A percentile compares a stretch with the other conserved stretches of the same genome.
Evolutionary conservation across 352 stramenopile genomes (phyloP).

Genomic region (Pilasporangium apinafurcum): DNA sequence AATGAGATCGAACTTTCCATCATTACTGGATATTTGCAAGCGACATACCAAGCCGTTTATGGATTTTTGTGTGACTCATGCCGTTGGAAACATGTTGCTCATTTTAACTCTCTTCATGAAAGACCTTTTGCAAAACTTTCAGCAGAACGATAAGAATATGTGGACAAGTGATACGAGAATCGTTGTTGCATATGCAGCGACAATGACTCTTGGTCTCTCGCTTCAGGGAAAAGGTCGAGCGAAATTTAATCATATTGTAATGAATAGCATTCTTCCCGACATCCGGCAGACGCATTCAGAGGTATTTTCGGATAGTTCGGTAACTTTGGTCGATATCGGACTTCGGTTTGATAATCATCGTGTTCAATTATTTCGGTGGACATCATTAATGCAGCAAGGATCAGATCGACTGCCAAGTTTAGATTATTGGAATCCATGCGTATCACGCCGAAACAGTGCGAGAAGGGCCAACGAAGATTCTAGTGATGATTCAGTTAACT

Average conservation of each 20-base stretch:
- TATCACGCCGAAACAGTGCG: constrained; percentile 19
- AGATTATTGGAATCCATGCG: constrained; percentile 12
- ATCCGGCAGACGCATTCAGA: constrained; percentile 9
- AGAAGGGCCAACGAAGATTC: background rate
- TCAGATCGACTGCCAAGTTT: constrained; percentile 10
- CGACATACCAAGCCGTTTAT: constrained; percentile 24
- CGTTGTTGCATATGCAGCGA: constrained; percentile 27
- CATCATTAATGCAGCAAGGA: background rate
- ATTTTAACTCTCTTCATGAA: constrained; percentile 30
- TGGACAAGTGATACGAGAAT: constrained; percentile 20
- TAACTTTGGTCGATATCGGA: constrained; percentile 35
- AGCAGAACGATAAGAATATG: no score
- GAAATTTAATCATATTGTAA: constrained; percentile 18
- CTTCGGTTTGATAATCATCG: constrained; percentile 24
- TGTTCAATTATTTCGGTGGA: constrained; percentile 21
- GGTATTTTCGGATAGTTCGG: constrained; percentile 7
- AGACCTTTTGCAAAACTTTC: no score
- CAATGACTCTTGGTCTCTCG: constrained; percentile 22
- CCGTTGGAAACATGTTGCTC: constrained; percentile 38
- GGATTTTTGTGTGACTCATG: constrained; percentile 32
- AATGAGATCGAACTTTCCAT: constrained; percentile 32
- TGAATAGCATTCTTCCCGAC: constrained; percentile 23
- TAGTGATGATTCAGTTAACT: background rate
- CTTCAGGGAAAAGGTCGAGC: constrained; percentile 15
- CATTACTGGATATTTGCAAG: constrained; percentile 53